A percentile compares a stretch with the other conserved stretches of the same genome.
These are phyloP conservation scores for Penstemon davidsonii DNA, from an alignment of 257 asterid species.

Conservation along the genomic window DNA sequence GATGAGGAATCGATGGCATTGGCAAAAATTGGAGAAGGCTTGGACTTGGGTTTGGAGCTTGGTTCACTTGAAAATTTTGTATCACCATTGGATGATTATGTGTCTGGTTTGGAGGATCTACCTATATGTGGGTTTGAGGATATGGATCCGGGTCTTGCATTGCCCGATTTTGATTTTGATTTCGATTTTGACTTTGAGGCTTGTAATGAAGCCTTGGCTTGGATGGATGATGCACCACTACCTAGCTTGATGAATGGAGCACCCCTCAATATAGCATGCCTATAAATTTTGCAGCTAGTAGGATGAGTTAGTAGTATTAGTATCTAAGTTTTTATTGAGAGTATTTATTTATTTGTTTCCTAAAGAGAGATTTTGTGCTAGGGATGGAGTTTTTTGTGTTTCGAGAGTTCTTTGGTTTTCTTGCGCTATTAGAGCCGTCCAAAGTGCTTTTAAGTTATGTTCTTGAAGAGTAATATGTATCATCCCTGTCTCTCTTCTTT, in stretches of 20 bases:
- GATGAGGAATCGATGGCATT: constrained; percentile 35
- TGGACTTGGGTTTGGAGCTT: constrained; percentile 53
- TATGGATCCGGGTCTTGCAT: constrained; percentile 24
- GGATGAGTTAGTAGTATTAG: constrained; percentile 1
- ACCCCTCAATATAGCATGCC: constrained; percentile 79
- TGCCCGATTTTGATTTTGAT: constrained; percentile 66
- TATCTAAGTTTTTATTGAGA: constrained; percentile 1
- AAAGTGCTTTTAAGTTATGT: constrained; percentile 26
- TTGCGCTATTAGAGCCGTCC: constrained; percentile 80
- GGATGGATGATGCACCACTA: constrained; percentile 61
- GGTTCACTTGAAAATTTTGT: constrained; percentile 41
- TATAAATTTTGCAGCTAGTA: constrained; percentile 77
- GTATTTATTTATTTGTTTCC: constrained; percentile 25
- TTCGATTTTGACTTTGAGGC: constrained; percentile 60
- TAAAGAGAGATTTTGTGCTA: constrained; percentile 21
- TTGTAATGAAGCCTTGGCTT: constrained; percentile 40
- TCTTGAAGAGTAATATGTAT: neutral
- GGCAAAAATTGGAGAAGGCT: constrained; percentile 44
- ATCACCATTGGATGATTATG: constrained; percentile 42
- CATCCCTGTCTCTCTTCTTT: neutral
- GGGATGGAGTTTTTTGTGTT: neutral
- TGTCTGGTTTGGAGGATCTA: constrained; percentile 42
- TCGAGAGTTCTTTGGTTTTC: constrained; percentile 56
- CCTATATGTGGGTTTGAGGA: constrained; percentile 47
- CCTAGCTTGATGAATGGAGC: constrained; percentile 38